Evolutionary conservation across 2,329 filamentous ascomycete genomes (phyloP).

Genomic region (Microdochium nivale): DNA sequence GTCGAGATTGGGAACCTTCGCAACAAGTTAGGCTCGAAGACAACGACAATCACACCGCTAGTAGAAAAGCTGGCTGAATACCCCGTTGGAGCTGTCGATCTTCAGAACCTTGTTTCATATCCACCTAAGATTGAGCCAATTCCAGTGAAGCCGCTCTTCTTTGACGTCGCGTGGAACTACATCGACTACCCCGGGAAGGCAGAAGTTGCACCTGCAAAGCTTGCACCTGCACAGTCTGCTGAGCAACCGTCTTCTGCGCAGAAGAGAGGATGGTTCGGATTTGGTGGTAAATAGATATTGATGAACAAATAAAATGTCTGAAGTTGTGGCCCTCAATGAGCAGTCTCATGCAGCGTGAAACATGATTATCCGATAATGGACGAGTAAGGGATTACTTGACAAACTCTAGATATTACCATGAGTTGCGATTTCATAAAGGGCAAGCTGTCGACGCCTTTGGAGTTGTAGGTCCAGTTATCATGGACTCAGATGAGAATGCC

Average conservation of each 20-base stretch:
- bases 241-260: constrained; percentile 27
- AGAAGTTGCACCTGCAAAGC: constrained; percentile 17
- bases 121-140: constrained; percentile 76
- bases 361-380: too few species aligned
- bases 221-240: constrained; percentile 16
- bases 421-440: too few species aligned
- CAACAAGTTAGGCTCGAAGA: constrained; percentile 32
- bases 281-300: constrained; percentile 38
- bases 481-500: neutral
- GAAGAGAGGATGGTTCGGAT: constrained; percentile 74
- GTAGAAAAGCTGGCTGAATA: constrained; percentile 71
- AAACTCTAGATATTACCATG: too few species aligned
- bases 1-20: constrained; percentile 69
- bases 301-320: neutral
- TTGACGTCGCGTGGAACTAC: constrained; percentile 97
- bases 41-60: constrained; percentile 45
- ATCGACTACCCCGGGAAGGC: constrained; percentile 74
- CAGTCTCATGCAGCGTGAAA: too few species aligned
- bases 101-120: constrained; percentile 76
- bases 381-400: too few species aligned
- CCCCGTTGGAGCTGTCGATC: constrained; percentile 59
- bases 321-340: too few species aligned
- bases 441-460: too few species aligned
- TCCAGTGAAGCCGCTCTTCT: constrained; percentile 89
- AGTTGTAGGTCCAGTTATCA: too few species aligned